Conservation (phyloP, 768 basidiomycete genomes). For the Tubosaeta sp. region DNA sequence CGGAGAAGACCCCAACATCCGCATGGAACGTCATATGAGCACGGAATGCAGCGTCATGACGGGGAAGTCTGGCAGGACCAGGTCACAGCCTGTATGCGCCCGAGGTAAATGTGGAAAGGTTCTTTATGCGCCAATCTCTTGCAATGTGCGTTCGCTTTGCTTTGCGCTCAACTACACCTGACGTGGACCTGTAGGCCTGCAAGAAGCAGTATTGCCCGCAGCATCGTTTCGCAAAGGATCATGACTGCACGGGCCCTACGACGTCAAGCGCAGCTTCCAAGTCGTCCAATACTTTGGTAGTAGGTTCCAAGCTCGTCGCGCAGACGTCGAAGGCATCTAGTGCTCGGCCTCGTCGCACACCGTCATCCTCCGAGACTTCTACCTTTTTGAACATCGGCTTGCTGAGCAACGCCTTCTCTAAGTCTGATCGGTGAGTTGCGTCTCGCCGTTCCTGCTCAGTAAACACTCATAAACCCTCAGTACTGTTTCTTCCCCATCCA, state of each 20-base stretch:
- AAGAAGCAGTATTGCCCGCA: conserved; percentile 66
- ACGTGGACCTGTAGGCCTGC: conserved; percentile 53
- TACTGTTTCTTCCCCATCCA: conserved; percentile 26
- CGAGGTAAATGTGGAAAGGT: conserved; percentile 65
- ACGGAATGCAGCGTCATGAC: conserved; percentile 67
- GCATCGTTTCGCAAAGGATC: conserved; percentile 77
- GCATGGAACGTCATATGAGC: conserved; percentile 74
- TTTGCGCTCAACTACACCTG: not conserved
- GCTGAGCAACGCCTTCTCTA: conserved; percentile 38
- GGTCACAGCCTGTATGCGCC: conserved; percentile 55
- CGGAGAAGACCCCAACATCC: conserved; percentile 74
- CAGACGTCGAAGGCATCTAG: conserved; percentile 7
- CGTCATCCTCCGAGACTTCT: conserved; percentile 8
- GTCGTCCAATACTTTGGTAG: conserved; percentile 1
- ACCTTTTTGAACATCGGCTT: conserved; percentile 11
- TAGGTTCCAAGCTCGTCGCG: conserved; percentile 4
- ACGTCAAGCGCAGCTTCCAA: conserved; percentile 13
- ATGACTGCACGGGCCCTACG: conserved; percentile 43
- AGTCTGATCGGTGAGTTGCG: conserved; percentile 60
- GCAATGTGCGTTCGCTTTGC: conserved; percentile 52
- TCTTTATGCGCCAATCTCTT: conserved; percentile 68
- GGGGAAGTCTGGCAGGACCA: conserved; percentile 47
- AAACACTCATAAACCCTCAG: conserved; percentile 68
- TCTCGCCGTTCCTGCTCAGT: conserved; percentile 33
- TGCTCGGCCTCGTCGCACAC: not conserved